Percentiles rank a stretch among this genome's conserved stretches.
Conservation (phyloP, 1,284 basidiomycete genomes). For the Sanghuangporus baumii region DNA sequence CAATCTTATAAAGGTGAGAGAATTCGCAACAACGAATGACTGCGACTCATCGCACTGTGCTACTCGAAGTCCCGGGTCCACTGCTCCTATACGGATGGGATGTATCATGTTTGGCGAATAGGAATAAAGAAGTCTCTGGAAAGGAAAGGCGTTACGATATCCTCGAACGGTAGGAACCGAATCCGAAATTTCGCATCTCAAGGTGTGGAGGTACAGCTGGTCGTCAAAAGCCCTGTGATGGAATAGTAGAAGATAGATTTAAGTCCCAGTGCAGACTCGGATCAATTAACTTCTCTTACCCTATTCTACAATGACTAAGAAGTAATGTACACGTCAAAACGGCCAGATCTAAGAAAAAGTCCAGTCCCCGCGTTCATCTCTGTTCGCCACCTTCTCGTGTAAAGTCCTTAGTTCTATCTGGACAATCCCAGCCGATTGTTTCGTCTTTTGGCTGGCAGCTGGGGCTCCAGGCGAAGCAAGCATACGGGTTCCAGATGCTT, state of each 20-base stretch:
- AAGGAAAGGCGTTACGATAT: no score
- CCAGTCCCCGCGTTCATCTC: not conserved
- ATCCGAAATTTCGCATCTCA: no score
- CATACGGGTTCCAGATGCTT: not conserved
- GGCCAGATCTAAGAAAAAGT: not conserved
- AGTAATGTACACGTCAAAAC: not conserved
- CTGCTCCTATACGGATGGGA: no score
- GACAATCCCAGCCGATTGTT: not conserved
- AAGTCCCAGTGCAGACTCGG: not conserved
- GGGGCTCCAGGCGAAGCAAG: constrained; percentile 2
- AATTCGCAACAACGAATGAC: no score
- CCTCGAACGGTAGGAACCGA: no score
- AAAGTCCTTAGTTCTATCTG: not conserved
- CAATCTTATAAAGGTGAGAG: no score
- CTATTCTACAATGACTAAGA: not conserved
- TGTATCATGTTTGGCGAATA: no score
- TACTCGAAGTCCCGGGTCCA: no score
- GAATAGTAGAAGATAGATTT: not conserved
- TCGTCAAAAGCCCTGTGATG: not conserved
- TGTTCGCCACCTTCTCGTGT: not conserved
- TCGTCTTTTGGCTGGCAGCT: not conserved
- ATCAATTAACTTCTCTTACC: not conserved
- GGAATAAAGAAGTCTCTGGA: no score
- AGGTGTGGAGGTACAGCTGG: no score
- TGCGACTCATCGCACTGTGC: no score